These are phyloP conservation scores for Fusarium sp. DNA, from an alignment of 2,329 filamentous ascomycete genomes.

Conservation along the genomic window DNA sequence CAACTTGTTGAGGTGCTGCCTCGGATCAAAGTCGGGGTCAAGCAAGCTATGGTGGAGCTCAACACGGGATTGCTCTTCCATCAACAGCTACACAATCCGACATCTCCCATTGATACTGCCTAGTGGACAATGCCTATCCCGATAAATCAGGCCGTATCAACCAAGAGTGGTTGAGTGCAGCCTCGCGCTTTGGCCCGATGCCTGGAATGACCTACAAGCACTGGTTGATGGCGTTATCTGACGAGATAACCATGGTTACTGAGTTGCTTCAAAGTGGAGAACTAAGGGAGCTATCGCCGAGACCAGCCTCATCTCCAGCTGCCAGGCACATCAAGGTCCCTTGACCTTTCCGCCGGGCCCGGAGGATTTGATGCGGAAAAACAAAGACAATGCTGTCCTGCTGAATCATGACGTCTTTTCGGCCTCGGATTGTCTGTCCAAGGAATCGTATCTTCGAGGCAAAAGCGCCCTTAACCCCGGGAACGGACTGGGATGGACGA, in stretches of 20 bases:
- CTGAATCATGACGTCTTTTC: slow-evolving; percentile 34
- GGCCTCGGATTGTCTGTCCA: slow-evolving; percentile 26
- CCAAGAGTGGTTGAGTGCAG: slow-evolving; percentile 17
- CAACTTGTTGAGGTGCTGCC: background rate
- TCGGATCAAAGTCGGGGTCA: background rate
- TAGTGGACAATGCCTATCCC: background rate
- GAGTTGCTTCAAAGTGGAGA: slow-evolving; percentile 25
- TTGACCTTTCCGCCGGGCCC: slow-evolving; percentile 1
- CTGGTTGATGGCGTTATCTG: slow-evolving; percentile 43
- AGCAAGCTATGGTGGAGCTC: background rate
- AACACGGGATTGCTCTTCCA: background rate
- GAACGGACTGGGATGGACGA: slow-evolving; percentile 30
- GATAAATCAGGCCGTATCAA: background rate
- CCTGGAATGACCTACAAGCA: slow-evolving; percentile 37
- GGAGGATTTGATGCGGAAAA: slow-evolving; percentile 7
- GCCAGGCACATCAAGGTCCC: background rate
- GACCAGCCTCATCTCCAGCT: background rate
- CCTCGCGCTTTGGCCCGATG: slow-evolving; percentile 5
- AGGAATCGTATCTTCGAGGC: slow-evolving; percentile 23
- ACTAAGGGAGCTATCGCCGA: slow-evolving; percentile 25
- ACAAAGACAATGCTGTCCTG: slow-evolving; percentile 3
- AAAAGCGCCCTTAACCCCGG: slow-evolving; percentile 28
- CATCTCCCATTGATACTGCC: slow-evolving; percentile 14
- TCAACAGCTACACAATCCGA: slow-evolving; percentile 11
- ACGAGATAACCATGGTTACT: slow-evolving; percentile 34